Evolutionary conservation across 345 rosid genomes (phyloP), one percentile per base, ranked within the genome.

Genomic region (Eucalyptus decipiens): DNA sequence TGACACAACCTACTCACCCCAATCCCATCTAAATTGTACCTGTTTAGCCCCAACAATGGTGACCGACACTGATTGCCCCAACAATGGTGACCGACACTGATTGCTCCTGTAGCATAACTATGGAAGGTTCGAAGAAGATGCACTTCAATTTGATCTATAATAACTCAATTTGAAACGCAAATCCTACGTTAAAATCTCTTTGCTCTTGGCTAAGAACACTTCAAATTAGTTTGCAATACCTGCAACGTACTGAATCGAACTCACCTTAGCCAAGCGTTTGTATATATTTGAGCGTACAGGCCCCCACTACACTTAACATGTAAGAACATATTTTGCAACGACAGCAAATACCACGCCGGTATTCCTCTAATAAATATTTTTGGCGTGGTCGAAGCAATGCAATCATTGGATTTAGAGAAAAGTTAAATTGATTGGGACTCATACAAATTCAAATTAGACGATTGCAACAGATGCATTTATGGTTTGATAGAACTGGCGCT

Each of bases 221-320:
- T 32, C 40, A 67, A 34, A 67, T 32, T 69, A 69, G 24, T 69
- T 32, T 17, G 80, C 80, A 17, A 17, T 32, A 32, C 80, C 23
- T 32, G 80, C 42, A 32, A 8, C 0, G 0, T 32, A 2, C 6
- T 19, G 2, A 32, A 32, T 69, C 7, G 6, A 69, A 16, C 23
- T 17, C 80, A 34, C 24, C 24, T 17, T 32, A 32, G 42, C 80
- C 11, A 17, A 37, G 18, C 19, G 16, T 34, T 62, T 7, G 9
- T 30, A 30, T 30, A 28, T 28, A 6, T 51, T 62, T 28, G 34
- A 28, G 32, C 18, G 4, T n/a, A 62, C 69, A 13, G 13, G 69
- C 32, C 16, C 67, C 17, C 34, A 2, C 1, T 30, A 30, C 34
- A 62, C 72, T 0, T 30, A 14, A 4, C 9, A 30, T 30, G 0